phyloP scores from a whole-genome alignment of 495 filamentous ascomycete species.

The Choiromyces venosus region DNA sequence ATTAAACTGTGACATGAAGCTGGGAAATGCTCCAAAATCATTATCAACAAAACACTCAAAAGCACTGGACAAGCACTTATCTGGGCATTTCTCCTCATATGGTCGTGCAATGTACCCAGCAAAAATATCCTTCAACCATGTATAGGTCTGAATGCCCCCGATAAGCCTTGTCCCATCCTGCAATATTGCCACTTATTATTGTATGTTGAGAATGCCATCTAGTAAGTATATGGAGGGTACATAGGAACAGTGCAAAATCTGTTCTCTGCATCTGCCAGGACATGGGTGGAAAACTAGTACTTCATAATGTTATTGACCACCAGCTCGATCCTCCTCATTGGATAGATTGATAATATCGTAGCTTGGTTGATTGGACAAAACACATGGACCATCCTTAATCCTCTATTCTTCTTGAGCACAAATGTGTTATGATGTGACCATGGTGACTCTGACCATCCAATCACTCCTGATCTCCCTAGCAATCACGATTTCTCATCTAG shows the following conservation, averaged over 20 bases:
- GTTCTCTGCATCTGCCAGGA: too few species aligned
- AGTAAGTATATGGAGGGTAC: constrained; percentile 5
- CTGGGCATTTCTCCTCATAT: not conserved
- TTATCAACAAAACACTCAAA: constrained; percentile 15
- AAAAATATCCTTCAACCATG: constrained; percentile 9
- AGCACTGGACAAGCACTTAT: too few species aligned
- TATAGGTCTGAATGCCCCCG: constrained; percentile 10
- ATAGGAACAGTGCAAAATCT: constrained; percentile 6
- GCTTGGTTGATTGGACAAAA: constrained; percentile 1
- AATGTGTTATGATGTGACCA: not conserved
- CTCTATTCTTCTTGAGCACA: not conserved
- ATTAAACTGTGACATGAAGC: not conserved
- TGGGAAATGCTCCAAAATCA: constrained; percentile 1
- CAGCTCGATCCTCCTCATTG: too few species aligned
- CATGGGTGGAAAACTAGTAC: too few species aligned
- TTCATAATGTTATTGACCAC: too few species aligned
- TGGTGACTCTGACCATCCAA: too few species aligned
- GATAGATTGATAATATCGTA: not conserved
- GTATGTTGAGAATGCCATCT: constrained; percentile 16
- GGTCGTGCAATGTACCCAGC: not conserved
- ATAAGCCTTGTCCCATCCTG: constrained; percentile 8
- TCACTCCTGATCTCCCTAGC: constrained; percentile 7
- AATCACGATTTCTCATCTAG: not conserved
- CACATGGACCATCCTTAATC: constrained; percentile 6
- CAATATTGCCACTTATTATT: constrained; percentile 7